Percentiles rank a stretch among this genome's conserved stretches.
These are phyloP conservation scores for Sporothrix brunneoviolacea DNA, from an alignment of 2,329 filamentous ascomycete species.

Conservation along the genomic window DNA sequence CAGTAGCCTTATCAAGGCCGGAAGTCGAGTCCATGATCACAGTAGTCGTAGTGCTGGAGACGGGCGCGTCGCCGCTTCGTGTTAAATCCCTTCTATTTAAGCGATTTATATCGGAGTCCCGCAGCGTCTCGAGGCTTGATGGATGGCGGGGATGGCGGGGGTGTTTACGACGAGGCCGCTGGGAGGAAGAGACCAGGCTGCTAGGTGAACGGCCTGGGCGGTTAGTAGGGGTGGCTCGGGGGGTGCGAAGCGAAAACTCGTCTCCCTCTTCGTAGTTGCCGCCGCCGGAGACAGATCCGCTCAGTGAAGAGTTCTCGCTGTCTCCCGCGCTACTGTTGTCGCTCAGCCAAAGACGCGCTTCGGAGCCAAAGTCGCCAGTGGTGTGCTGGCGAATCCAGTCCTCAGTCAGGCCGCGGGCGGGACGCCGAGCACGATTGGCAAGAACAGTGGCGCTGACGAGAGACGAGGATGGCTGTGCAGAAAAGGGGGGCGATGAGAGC, in stretches of 20 bases:
- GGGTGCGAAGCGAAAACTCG: constrained; percentile 12
- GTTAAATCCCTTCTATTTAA: constrained; percentile 8
- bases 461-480: constrained; percentile 22
- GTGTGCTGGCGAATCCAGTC: constrained; percentile 84
- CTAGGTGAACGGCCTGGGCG: background rate
- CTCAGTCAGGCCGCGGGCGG: constrained; percentile 61
- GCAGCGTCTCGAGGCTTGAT: constrained; percentile 52
- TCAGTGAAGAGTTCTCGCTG: constrained; percentile 70
- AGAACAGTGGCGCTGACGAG: constrained; percentile 52
- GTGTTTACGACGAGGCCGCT: constrained; percentile 18
- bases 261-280: constrained; percentile 35
- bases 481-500: constrained; percentile 17
- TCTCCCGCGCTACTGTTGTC: constrained; percentile 67
- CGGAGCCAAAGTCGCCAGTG: constrained; percentile 60
- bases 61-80: background rate
- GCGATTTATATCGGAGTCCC: constrained; percentile 29
- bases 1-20: background rate
- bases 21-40: constrained; percentile 7
- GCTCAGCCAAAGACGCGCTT: constrained; percentile 76
- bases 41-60: background rate
- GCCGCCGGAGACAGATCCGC: constrained; percentile 54
- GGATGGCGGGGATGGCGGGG: constrained; percentile 37
- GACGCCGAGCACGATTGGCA: constrained; percentile 55
- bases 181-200: background rate
- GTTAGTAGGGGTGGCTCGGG: constrained; percentile 3